Evolutionary conservation across 2,329 filamentous ascomycete genomes (phyloP), one percentile per base, ranked within the genome.

Genomic region (Monosporascus sp.): DNA sequence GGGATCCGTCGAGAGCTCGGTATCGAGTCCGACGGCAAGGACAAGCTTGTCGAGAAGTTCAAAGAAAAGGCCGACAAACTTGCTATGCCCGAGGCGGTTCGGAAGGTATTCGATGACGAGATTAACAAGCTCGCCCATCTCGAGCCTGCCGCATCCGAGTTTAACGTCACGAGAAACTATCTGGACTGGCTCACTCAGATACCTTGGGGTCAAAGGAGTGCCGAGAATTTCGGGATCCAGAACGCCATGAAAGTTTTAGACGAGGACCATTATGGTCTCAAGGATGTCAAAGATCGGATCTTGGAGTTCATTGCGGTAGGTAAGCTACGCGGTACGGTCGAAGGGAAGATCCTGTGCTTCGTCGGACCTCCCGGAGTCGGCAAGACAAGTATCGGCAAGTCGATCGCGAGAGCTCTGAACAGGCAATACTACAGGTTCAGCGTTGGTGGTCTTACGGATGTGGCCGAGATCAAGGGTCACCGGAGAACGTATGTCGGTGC

Each of bases 351-450:
- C 51, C 77, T 99, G 39, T 99, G 94, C 73, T 93, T 99, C 67
- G 95, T 99, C 52, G 94, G 94, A 1, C 94, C 94, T 50, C 94
- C 94, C 18, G 94, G 94, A 76, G 94, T 99, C 25, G 94, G 94
- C 64, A 99, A 99, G 78, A 99, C 94, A 3, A 97, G 92, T 70
- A 99, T 99, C 61, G 94, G 94, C 68, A 99, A 99, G 71, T 97
- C 92, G 0, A 97, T 99, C 63, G 94, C 94, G 17, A 84, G 93
- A 52, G 95, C 94, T 27, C 76, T 99, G 53, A 97, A 97, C 73
- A 82, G 95, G 54, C 87, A 99, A 67, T 99, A 99, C 76, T 99
- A 99, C 76, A 84, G 94, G 61, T 99, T 99, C 79, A 97, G 92
- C 66, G 94, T 99, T 8, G 94, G 94, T 67, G 94, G 94, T 62